Percentiles rank a stretch among this genome's conserved stretches.
These are phyloP conservation scores for Apiospora arundinis DNA, from an alignment of 2,329 filamentous ascomycete species.

Conservation along the genomic window DNA sequence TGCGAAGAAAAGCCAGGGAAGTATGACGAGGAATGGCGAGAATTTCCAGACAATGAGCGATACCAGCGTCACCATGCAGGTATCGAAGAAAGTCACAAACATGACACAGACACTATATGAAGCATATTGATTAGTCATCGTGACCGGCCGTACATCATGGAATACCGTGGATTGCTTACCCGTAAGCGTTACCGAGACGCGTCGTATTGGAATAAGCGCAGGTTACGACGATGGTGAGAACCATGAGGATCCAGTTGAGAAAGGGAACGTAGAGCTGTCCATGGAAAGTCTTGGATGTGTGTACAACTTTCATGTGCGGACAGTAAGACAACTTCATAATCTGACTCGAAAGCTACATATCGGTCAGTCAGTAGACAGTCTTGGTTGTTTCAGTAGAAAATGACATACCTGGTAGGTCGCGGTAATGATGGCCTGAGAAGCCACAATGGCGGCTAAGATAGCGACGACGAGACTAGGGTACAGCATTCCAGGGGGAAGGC, in stretches of 20 bases:
- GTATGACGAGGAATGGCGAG: slow-evolving; percentile 62
- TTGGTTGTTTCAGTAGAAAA: neutral
- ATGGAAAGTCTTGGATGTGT: slow-evolving; percentile 73
- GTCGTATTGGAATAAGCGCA: slow-evolving; percentile 71
- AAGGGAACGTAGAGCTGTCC: slow-evolving; percentile 80
- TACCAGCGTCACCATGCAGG: slow-evolving; percentile 74
- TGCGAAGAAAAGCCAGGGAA: slow-evolving; percentile 69
- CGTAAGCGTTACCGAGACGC: slow-evolving; percentile 75
- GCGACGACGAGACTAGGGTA: slow-evolving; percentile 73
- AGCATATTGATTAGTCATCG: neutral
- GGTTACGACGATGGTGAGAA: slow-evolving; percentile 76
- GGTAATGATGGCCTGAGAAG: slow-evolving; percentile 81
- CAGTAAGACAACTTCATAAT: slow-evolving; percentile 75
- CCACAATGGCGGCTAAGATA: slow-evolving; percentile 74
- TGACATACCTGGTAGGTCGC: slow-evolving; percentile 68
- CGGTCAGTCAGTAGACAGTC: neutral
- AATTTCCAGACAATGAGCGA: slow-evolving; percentile 76
- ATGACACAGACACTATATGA: slow-evolving; percentile 71
- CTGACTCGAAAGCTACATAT: slow-evolving; percentile 38
- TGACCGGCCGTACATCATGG: no score
- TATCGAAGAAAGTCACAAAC: slow-evolving; percentile 79
- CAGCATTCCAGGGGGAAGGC: slow-evolving; percentile 70
- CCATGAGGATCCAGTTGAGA: slow-evolving; percentile 79
- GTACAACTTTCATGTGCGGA: slow-evolving; percentile 75
- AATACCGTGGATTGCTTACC: slow-evolving; percentile 40